Conservation (phyloP, 306 rosid species). For the Sechiopsis laciniata region DNA sequence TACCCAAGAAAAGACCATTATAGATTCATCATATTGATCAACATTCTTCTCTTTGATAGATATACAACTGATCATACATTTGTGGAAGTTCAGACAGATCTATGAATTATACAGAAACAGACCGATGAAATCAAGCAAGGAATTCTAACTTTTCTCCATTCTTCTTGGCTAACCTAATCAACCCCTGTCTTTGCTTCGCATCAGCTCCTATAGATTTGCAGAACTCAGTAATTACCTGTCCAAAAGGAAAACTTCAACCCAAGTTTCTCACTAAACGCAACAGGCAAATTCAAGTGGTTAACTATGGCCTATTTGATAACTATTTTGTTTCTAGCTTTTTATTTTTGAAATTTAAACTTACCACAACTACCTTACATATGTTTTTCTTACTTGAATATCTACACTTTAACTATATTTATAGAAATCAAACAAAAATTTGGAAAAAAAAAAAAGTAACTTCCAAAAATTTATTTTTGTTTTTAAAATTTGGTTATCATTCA, state of each 20-base stretch:
- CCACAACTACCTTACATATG: too few species aligned
- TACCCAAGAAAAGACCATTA: too few species aligned
- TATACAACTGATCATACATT: not conserved
- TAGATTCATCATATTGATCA: not conserved
- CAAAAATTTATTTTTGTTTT: too few species aligned
- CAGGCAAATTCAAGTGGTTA: conserved; percentile 1
- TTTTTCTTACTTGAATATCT: too few species aligned
- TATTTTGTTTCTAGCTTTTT: too few species aligned
- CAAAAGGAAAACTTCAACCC: not conserved
- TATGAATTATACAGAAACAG: not conserved
- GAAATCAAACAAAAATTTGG: too few species aligned
- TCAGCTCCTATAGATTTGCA: conserved; percentile 99
- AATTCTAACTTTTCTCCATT: conserved; percentile 93
- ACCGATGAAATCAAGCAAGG: conserved; percentile 51
- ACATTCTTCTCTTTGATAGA: not conserved
- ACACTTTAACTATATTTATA: too few species aligned
- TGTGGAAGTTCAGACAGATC: conserved; percentile 11
- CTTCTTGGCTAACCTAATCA: conserved; percentile 94
- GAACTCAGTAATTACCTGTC: conserved; percentile 85
- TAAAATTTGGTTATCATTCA: too few species aligned
- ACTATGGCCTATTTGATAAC: too few species aligned
- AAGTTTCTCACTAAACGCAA: not conserved
- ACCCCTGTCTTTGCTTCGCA: conserved; percentile 96
- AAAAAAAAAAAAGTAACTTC: too few species aligned
- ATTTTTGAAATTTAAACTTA: too few species aligned